Percentiles rank a stretch among this genome's conserved stretches.
Evolutionary conservation across 169 alveolate species (phyloP).

Genomic region (Toxoplasma gondii): DNA sequence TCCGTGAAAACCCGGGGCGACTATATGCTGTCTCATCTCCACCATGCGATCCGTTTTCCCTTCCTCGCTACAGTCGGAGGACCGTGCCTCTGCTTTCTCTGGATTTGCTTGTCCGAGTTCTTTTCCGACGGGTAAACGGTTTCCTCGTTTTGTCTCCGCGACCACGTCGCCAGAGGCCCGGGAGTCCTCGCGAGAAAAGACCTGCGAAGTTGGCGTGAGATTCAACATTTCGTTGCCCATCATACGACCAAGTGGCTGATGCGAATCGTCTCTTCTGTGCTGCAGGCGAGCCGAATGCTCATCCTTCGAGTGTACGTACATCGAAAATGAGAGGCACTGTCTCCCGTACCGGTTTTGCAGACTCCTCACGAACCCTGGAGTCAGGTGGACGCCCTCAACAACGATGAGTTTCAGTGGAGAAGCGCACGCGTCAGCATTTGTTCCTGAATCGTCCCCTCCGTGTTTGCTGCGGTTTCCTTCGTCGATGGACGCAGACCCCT

Average conservation of each 20-base stretch:
- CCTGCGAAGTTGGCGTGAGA: too few relatives aligned
- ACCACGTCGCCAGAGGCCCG: too few relatives aligned
- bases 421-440: background rate
- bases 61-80: too few relatives aligned
- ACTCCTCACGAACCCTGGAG: constrained; percentile 12
- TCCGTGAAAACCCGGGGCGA: too few relatives aligned
- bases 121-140: too few relatives aligned
- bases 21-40: too few relatives aligned
- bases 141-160: too few relatives aligned
- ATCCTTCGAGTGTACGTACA: background rate
- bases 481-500: background rate
- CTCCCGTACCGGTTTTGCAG: constrained; percentile 4
- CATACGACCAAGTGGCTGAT: background rate
- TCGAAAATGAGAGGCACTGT: constrained; percentile 13
- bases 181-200: too few relatives aligned
- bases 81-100: too few relatives aligned
- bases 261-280: background rate
- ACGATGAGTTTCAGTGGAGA: background rate
- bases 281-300: constrained; percentile 28
- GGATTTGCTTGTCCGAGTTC: too few relatives aligned
- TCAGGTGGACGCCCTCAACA: constrained; percentile 31
- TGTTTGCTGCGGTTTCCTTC: too few relatives aligned
- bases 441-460: background rate
- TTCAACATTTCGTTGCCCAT: background rate
- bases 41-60: too few relatives aligned